phyloP scores from a whole-genome alignment of 2,329 filamentous ascomycete genomes.

The Paraconiothyrium sp. region DNA sequence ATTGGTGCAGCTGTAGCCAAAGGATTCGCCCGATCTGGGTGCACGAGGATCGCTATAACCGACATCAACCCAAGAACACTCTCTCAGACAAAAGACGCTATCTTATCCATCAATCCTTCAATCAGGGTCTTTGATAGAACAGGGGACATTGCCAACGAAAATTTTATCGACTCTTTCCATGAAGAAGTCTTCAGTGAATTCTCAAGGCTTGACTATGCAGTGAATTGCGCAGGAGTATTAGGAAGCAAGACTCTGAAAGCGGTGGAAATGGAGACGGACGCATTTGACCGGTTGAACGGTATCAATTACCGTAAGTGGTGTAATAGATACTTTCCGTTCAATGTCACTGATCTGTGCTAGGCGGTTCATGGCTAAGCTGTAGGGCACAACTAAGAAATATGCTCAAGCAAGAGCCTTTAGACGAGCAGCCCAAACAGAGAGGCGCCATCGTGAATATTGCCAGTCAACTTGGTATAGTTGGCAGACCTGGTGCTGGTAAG shows the following conservation, averaged over 20 bases:
- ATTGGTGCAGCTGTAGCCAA: slow-evolving; percentile 64
- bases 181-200: slow-evolving; percentile 48
- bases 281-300: slow-evolving; percentile 63
- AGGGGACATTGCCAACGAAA: slow-evolving; percentile 61
- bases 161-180: slow-evolving; percentile 56
- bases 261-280: slow-evolving; percentile 58
- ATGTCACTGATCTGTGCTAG: background rate
- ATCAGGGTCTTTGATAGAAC: slow-evolving; percentile 49
- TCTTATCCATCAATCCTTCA: slow-evolving; percentile 29
- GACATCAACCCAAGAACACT: slow-evolving; percentile 58
- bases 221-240: slow-evolving; percentile 65
- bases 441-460: slow-evolving; percentile 66
- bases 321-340: background rate
- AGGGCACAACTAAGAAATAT: slow-evolving; percentile 61
- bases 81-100: slow-evolving; percentile 44
- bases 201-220: slow-evolving; percentile 63
- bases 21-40: slow-evolving; percentile 62
- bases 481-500: slow-evolving; percentile 36
- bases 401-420: slow-evolving; percentile 60
- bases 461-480: slow-evolving; percentile 60
- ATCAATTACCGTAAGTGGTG: slow-evolving; percentile 59
- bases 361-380: slow-evolving; percentile 66
- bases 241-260: slow-evolving; percentile 52
- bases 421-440: slow-evolving; percentile 45
- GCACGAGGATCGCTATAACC: slow-evolving; percentile 63